phyloP scores from a whole-genome alignment of 75 land plant species.

The Larix kaempferi region DNA sequence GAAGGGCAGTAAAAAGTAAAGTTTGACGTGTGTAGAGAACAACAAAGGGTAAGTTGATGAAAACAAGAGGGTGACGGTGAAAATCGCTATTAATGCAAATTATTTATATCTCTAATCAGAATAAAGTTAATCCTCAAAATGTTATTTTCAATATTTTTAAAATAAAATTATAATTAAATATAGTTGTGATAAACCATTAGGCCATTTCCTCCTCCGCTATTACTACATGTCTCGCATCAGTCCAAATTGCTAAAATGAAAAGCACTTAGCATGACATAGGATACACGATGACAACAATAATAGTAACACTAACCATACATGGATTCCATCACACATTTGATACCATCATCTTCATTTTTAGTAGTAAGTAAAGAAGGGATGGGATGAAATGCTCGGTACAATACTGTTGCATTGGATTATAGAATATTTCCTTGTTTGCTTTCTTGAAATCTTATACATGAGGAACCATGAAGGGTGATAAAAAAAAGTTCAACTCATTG shows the following conservation, averaged over 20 bases:
- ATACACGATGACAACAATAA: background rate
- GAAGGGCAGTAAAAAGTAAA: background rate
- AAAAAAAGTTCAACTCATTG: background rate
- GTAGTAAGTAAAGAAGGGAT: background rate
- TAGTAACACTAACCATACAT: background rate
- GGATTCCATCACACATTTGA: background rate
- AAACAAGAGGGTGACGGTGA: background rate
- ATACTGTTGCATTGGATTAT: constrained; percentile 17
- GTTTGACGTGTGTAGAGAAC: too few relatives aligned
- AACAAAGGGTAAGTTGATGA: background rate
- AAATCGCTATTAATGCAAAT: too few relatives aligned
- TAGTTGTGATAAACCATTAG: too few relatives aligned
- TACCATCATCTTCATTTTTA: background rate
- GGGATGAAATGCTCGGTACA: background rate
- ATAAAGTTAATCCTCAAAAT: too few relatives aligned
- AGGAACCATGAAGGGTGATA: background rate
- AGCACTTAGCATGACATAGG: background rate
- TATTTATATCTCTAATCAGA: too few relatives aligned
- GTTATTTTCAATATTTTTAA: too few relatives aligned
- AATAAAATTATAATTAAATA: too few relatives aligned
- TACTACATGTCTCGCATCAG: background rate
- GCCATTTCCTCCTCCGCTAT: background rate
- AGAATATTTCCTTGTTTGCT: constrained; percentile 15
- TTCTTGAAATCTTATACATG: background rate
- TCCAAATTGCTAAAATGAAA: background rate